phyloP scores from a whole-genome alignment of 2,329 filamentous ascomycete species.

The Chaetomiaceae sp. region DNA sequence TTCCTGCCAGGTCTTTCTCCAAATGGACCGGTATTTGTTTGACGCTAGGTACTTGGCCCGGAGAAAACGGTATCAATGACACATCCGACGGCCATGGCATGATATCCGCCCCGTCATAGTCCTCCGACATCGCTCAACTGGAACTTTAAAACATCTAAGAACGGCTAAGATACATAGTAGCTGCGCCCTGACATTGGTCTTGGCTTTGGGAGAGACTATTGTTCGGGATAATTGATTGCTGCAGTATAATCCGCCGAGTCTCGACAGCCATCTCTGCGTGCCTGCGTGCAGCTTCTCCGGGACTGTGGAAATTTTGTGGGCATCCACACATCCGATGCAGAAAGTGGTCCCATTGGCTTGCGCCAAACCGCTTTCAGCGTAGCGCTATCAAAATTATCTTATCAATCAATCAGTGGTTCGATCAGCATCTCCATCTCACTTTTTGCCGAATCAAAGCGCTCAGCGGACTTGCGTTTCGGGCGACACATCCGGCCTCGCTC shows the following conservation, averaged over 20 bases:
- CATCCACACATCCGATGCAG: background rate
- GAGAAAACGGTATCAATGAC: background rate
- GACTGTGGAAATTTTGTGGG: background rate
- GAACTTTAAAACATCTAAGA: no score
- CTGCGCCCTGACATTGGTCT: no score
- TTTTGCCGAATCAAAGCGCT: conserved; percentile 21
- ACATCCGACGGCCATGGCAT: no score
- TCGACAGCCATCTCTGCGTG: background rate
- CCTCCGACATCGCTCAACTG: conserved; percentile 3
- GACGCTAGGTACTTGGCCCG: no score
- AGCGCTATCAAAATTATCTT: conserved; percentile 25
- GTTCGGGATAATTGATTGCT: no score
- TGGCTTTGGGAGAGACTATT: no score
- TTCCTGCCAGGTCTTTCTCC: no score
- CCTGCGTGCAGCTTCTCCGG: background rate
- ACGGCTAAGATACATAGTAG: no score
- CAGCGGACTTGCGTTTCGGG: conserved; percentile 6
- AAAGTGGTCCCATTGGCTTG: background rate
- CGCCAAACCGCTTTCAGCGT: conserved; percentile 14
- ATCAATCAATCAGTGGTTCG: conserved; percentile 30
- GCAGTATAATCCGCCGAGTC: background rate
- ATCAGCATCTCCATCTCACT: conserved; percentile 15
- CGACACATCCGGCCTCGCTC: conserved; percentile 17
- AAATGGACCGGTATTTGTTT: no score
- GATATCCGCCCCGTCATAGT: no score